Conservation (phyloP, 352 stramenopile genomes). For the Globisporangium iwayamae region DNA sequence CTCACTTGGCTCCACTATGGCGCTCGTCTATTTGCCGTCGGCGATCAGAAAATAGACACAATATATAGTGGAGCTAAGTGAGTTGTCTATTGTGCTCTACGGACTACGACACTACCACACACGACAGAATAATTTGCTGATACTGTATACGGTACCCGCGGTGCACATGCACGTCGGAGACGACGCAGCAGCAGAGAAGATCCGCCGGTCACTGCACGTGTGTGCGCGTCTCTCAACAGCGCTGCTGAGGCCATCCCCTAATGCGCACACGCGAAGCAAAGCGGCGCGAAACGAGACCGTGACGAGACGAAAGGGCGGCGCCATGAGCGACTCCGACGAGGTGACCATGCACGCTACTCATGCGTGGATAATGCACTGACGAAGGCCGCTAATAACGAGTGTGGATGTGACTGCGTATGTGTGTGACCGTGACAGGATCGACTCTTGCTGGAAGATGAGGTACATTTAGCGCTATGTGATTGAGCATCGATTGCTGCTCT, state of each 20-base stretch:
- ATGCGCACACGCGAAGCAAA: not conserved
- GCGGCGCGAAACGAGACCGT: not conserved
- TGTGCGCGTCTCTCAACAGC: not conserved
- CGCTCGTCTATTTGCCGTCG: no score
- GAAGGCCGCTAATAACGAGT: no score
- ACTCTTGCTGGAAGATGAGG: slow-evolving; percentile 46
- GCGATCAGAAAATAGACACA: no score
- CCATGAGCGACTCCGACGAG: slow-evolving; percentile 63
- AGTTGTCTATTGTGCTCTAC: no score
- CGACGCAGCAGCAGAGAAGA: not conserved
- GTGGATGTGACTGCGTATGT: not conserved
- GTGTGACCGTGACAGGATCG: slow-evolving; percentile 26
- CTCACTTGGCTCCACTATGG: no score
- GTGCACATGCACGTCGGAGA: not conserved
- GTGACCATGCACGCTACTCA: slow-evolving; percentile 1
- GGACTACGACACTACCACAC: no score
- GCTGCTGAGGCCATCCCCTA: not conserved
- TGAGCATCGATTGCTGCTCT: not conserved
- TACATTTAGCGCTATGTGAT: slow-evolving; percentile 9
- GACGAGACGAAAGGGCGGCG: not conserved
- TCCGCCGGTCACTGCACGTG: not conserved
- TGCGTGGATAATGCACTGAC: not conserved
- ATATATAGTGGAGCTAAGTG: no score
- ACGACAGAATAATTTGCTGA: no score
- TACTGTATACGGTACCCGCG: no score